These are phyloP conservation scores for Apophysomyces variabilis DNA, from an alignment of 371 early-diverging fungal species.

Conservation along the genomic window DNA sequence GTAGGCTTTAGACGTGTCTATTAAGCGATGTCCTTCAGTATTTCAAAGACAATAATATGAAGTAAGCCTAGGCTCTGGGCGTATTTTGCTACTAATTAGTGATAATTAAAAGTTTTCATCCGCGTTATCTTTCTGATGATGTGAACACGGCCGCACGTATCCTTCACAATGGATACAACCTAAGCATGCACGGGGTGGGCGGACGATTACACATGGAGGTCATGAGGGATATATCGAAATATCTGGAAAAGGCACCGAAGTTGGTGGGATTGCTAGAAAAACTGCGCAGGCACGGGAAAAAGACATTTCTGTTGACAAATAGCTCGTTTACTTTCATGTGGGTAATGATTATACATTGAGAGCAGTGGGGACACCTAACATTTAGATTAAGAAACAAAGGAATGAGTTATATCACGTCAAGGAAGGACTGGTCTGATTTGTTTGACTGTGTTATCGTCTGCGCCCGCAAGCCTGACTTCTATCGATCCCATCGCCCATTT, in stretches of 20 bases:
- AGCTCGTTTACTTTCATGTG: constrained; percentile 63
- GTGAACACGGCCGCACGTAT: constrained; percentile 57
- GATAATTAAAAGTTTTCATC: constrained; percentile 52
- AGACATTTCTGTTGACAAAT: constrained; percentile 65
- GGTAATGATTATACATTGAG: constrained; percentile 4
- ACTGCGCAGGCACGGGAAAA: constrained; percentile 52
- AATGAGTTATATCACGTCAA: constrained; percentile 55
- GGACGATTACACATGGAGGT: constrained; percentile 59
- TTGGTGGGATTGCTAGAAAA: constrained; percentile 57
- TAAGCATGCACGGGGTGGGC: constrained; percentile 43
- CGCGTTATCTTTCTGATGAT: constrained; percentile 70
- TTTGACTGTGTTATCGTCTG: constrained; percentile 68
- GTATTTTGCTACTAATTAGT: neutral
- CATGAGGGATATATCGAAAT: constrained; percentile 53
- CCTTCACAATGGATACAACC: constrained; percentile 48
- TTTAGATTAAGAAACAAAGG: constrained; percentile 38
- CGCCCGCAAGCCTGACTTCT: constrained; percentile 67
- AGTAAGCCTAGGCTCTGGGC: constrained; percentile 22
- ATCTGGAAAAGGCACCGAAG: constrained; percentile 51
- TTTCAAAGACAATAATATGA: constrained; percentile 57
- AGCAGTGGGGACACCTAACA: neutral
- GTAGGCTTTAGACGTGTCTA: constrained; percentile 35
- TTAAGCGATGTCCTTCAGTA: constrained; percentile 67
- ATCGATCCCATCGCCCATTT: constrained; percentile 62
- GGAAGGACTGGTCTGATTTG: constrained; percentile 61